Conservation (phyloP, 495 filamentous ascomycete genomes). For the Friedmanniomyces simplex region DNA sequence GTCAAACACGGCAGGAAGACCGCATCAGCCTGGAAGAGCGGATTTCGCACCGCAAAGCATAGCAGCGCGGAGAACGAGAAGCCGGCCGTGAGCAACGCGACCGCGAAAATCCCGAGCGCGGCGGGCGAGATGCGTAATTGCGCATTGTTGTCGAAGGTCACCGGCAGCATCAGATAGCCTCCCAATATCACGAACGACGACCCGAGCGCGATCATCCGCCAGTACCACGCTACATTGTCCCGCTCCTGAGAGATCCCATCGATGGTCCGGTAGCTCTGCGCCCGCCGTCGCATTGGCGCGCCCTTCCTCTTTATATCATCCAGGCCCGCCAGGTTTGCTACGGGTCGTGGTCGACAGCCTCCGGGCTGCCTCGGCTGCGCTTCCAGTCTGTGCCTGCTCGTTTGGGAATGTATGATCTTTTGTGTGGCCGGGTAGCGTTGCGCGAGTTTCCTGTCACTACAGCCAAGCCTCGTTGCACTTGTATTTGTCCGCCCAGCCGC, state of each 20-base stretch:
- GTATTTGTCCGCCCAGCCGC: too few relatives aligned
- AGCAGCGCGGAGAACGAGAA: slow-evolving; percentile 32
- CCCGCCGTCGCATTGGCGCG: slow-evolving; percentile 14
- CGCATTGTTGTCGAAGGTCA: slow-evolving; percentile 26
- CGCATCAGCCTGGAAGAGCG: slow-evolving; percentile 29
- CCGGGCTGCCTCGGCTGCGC: not conserved
- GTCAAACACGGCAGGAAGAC: slow-evolving; percentile 29
- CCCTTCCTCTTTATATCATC: slow-evolving; percentile 10
- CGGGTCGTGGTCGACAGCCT: not conserved
- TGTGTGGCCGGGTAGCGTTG: too few relatives aligned
- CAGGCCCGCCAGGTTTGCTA: not conserved
- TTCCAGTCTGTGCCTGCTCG: not conserved
- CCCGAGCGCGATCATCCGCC: slow-evolving; percentile 27
- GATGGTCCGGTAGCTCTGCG: slow-evolving; percentile 14
- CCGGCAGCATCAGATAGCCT: slow-evolving; percentile 31
- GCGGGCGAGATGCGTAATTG: slow-evolving; percentile 24
- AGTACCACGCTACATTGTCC: slow-evolving; percentile 25
- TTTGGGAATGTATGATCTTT: not conserved
- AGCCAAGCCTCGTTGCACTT: not conserved
- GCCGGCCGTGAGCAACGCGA: slow-evolving; percentile 30
- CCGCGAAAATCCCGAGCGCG: slow-evolving; percentile 29
- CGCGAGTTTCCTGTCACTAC: not conserved
- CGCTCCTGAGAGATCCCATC: slow-evolving; percentile 3
- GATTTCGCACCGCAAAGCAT: slow-evolving; percentile 27
- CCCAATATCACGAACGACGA: slow-evolving; percentile 31